Conservation (phyloP, 176 grass and related monocot genomes). For the Paspalum vaginatum region DNA sequence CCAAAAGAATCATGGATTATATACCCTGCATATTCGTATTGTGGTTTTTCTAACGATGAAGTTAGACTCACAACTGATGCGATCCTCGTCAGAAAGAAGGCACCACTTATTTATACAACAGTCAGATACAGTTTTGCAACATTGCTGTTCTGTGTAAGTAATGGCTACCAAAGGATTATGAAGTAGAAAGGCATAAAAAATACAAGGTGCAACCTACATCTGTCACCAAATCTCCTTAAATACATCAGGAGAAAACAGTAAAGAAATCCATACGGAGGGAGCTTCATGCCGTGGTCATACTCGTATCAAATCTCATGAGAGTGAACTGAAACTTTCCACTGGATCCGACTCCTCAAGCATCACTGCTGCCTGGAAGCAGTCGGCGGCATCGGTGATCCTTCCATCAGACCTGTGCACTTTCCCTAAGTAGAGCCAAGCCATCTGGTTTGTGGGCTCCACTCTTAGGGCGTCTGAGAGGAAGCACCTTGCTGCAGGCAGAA, state of each 20-base stretch:
- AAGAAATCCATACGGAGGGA: neutral
- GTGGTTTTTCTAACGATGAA: too few species aligned
- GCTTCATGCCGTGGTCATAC: neutral
- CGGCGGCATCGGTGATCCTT: conserved; percentile 64
- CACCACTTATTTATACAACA: neutral
- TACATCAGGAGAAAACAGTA: neutral
- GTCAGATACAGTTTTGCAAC: neutral
- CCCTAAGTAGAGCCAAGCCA: conserved; percentile 84
- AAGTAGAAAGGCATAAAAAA: neutral
- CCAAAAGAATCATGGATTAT: too few species aligned
- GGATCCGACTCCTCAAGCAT: conserved; percentile 94
- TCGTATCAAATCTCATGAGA: conserved; percentile 43
- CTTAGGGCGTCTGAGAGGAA: conserved; percentile 84
- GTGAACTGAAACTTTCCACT: conserved; percentile 70
- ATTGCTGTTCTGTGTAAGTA: neutral
- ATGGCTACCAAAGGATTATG: neutral
- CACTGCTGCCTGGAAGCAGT: conserved; percentile 87
- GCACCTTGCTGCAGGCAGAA: conserved; percentile 71
- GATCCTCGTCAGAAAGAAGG: too few species aligned
- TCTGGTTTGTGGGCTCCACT: conserved; percentile 72
- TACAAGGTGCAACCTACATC: neutral
- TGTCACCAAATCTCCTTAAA: neutral
- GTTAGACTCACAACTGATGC: too few species aligned
- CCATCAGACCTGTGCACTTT: conserved; percentile 76
- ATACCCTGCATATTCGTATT: too few species aligned